Percentiles rank a stretch among this genome's conserved stretches.
Conservation (phyloP, 208 protist genomes). For the Acanthamoeba culbertsoni region DNA sequence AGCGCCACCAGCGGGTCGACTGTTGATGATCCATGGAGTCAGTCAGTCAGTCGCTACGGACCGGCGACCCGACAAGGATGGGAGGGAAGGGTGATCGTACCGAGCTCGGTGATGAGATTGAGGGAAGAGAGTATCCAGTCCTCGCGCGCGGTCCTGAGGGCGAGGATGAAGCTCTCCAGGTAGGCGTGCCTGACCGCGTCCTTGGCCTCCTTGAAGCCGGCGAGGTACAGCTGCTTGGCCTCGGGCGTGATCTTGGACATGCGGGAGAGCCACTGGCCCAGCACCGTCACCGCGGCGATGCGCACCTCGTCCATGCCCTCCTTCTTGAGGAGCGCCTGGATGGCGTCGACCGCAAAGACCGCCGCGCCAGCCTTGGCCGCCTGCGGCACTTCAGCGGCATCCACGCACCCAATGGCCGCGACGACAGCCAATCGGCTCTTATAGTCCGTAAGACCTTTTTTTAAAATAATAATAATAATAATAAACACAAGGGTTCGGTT, state of each 20-base stretch:
- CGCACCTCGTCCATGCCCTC: constrained; percentile 45
- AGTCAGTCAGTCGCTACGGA: neutral
- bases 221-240: constrained; percentile 38
- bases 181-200: neutral
- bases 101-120: neutral
- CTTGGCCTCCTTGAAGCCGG: constrained; percentile 56
- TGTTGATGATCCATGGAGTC: neutral
- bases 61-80: no score
- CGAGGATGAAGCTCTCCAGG: constrained; percentile 6
- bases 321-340: constrained; percentile 44
- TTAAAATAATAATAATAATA: neutral
- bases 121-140: constrained; percentile 19
- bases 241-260: neutral
- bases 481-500: neutral
- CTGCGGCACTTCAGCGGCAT: neutral
- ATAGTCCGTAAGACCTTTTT: neutral
- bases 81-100: neutral
- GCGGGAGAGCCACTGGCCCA: constrained; percentile 45
- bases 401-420: neutral
- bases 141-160: neutral
- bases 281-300: neutral
- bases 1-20: constrained; percentile 13
- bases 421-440: constrained; percentile 18
- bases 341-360: neutral
- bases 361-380: neutral